Base-by-base conservation (phyloP, 352 stramenopile genomes). In the Phytophthora litchii region DNA sequence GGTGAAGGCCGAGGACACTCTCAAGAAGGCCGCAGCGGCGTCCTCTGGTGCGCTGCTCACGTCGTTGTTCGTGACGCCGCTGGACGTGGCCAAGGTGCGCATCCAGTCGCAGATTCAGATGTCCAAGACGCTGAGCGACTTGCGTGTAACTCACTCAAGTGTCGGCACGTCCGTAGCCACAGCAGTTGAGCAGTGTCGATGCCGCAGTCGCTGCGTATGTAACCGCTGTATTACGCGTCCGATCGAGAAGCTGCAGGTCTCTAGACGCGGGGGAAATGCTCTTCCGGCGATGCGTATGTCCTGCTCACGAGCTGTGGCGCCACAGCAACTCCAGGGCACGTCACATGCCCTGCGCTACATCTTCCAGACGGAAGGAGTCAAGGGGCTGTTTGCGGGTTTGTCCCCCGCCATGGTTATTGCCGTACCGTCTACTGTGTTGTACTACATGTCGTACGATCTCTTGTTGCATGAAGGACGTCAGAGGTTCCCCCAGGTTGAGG, bases 401-500 rank as follows among this genome's bases (percentile, higher is more conserved):
- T 78, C 75, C 5, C 94, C 96, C 6, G 97, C 93, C 10, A 83
- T 99, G 51, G 62, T 97, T 49, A 98, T 98, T 75, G 89, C 90
- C 1, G 79, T 98, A 11, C 95, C 96, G 0, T 97, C 94, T 40
- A 98, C 94, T 3, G 91, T 97, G 44, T 62, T 98, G 17, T 99
- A 99, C 69, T 98, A 98, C 71, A 88, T 96, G 12, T 89, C 87
- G 17, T 99, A 99, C 73, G 96, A 98, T 60, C 55, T 91, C 14
- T 52, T 97, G 19, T 64, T 90, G 31, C 70, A 80, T 8, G 70
- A 87, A 19, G 72, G 74, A 11, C 75, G 67, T 11, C 61, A 72
- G 10, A 60, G 53, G 11, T 54, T 78, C 7, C 71, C 80, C 4
- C 40, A 77, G 29, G 37, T 75, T 8, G 56, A 83, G 19, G 44